A percentile compares a stretch with the other conserved stretches of the same genome.
These are phyloP conservation scores for Penicillium hordei DNA, from an alignment of 2,329 filamentous ascomycete genomes.

Conservation along the genomic window DNA sequence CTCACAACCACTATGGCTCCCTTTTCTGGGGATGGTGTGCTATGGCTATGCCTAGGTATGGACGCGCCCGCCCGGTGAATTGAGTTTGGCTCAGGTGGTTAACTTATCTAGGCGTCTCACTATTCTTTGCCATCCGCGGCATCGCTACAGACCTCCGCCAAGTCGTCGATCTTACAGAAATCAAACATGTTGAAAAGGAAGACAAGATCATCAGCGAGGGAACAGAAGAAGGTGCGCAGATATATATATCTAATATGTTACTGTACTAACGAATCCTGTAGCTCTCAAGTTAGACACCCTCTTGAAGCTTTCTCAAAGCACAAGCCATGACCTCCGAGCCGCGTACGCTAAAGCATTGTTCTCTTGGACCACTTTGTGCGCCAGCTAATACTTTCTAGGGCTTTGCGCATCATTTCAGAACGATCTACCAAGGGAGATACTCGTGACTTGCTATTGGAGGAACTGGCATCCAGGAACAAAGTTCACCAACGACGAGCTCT, in stretches of 20 bases:
- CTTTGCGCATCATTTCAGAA: slow-evolving; percentile 49
- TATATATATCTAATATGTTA: neutral
- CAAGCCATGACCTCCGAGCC: slow-evolving; percentile 70
- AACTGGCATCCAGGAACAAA: slow-evolving; percentile 42
- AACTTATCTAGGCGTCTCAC: slow-evolving; percentile 35
- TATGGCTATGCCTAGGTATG: slow-evolving; percentile 44
- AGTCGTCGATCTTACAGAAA: slow-evolving; percentile 52
- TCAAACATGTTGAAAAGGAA: slow-evolving; percentile 64
- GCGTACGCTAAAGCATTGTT: slow-evolving; percentile 56
- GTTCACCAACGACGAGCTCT: slow-evolving; percentile 42
- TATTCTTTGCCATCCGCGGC: slow-evolving; percentile 55
- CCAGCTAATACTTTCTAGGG: slow-evolving; percentile 58
- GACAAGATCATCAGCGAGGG: slow-evolving; percentile 73
- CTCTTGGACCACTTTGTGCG: neutral
- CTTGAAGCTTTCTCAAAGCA: slow-evolving; percentile 65
- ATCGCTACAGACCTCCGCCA: slow-evolving; percentile 54
- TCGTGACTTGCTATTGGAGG: slow-evolving; percentile 42
- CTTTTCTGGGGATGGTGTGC: slow-evolving; percentile 36
- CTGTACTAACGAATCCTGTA: slow-evolving; percentile 27
- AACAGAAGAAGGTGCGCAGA: slow-evolving; percentile 62
- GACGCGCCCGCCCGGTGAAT: accelerated
- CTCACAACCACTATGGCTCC: slow-evolving; percentile 31
- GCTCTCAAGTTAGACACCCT: slow-evolving; percentile 65
- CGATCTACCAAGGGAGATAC: slow-evolving; percentile 44
- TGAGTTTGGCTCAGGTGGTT: neutral